Base-by-base conservation (phyloP, 257 asterid genomes). In the Fraxinus cuspidata region DNA sequence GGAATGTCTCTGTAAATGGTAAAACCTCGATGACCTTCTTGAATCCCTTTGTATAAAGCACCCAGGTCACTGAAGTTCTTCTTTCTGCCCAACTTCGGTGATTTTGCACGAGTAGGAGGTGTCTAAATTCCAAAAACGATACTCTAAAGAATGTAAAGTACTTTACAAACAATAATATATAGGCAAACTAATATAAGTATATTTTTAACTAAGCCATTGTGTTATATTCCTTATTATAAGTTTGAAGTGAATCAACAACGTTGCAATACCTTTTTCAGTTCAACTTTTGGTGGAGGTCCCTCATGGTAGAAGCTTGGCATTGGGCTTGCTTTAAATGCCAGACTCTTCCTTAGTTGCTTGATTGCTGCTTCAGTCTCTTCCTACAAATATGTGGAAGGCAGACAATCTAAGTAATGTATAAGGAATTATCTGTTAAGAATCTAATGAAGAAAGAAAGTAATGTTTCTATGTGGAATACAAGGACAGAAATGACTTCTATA, bases 291-390 rank as follows among this genome's bases (percentile, higher is more conserved):
- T 19, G 96, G 97, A 7, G 94, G 96, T 27, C 93, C 96, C 34
- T 94, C 98, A 21, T 90, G 90, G 86, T 94, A 94, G 87, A 94
- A 94, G 89, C 91, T 89, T 68, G 98, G 98, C 98, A 94, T 89
- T 15, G 98, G 98, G 84, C 80, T 88, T 73, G 98, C 98, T 87
- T 92, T 94, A 77, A 94, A 94, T 64, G 65, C 38, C 89, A 94
- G 85, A 85, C 87, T 88, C 81, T 84, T 94, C 78, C 97, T 83
- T 71, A 92, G 86, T 86, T 90, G 97, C 86, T 87, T 92, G 73
- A 94, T 86, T 79, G 96, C 92, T 56, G 89, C 88, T 77, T 90
- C 92, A 49, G 81, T 79, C 81, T 92, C 95, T 87, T 94, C 96
- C 98, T 94, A 83, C 76, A 74, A 44, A 84, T 77, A 58, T 67